Percentiles rank a stretch among this genome's conserved stretches.
Conservation (phyloP, 108 stramenopile species). For the Parietichytrium sp. region DNA sequence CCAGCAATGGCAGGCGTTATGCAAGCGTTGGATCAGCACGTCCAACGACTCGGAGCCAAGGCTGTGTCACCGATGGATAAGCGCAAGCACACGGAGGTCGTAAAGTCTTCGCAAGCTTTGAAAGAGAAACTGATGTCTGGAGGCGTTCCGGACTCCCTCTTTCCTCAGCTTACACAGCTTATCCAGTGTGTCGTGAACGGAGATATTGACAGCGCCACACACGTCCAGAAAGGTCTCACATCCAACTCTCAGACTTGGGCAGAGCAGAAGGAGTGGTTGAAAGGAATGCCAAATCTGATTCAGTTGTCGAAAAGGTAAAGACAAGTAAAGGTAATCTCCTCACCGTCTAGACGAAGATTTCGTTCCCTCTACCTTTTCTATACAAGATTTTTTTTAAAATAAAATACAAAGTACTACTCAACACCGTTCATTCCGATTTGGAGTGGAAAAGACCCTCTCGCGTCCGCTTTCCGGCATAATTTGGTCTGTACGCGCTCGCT, state of each 20-base stretch:
- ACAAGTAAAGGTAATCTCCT: not conserved
- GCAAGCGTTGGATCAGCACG: conserved; percentile 32
- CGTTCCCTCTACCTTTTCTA: not conserved
- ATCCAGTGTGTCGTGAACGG: not conserved
- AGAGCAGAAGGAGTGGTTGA: conserved; percentile 26
- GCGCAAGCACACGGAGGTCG: not conserved
- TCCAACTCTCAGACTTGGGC: conserved; percentile 14
- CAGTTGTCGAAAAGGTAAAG: conserved; percentile 5
- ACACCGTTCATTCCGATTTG: not conserved
- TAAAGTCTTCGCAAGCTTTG: not conserved
- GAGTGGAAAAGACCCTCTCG: not conserved
- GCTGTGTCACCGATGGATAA: conserved; percentile 32
- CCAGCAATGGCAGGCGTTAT: conserved; percentile 1
- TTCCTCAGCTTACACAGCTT: not conserved
- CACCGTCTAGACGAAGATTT: not conserved
- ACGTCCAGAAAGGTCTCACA: not conserved
- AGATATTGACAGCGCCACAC: not conserved
- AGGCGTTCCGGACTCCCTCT: not conserved
- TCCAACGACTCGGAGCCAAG: not conserved
- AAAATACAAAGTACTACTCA: not conserved
- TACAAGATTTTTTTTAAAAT: not conserved
- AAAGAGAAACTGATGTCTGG: conserved; percentile 28
- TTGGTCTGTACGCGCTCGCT: not conserved
- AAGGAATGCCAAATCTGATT: not conserved
- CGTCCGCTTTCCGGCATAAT: not conserved